These are phyloP conservation scores for Dactylellina leptospora DNA, from an alignment of 2,329 filamentous ascomycete species.

Conservation along the genomic window DNA sequence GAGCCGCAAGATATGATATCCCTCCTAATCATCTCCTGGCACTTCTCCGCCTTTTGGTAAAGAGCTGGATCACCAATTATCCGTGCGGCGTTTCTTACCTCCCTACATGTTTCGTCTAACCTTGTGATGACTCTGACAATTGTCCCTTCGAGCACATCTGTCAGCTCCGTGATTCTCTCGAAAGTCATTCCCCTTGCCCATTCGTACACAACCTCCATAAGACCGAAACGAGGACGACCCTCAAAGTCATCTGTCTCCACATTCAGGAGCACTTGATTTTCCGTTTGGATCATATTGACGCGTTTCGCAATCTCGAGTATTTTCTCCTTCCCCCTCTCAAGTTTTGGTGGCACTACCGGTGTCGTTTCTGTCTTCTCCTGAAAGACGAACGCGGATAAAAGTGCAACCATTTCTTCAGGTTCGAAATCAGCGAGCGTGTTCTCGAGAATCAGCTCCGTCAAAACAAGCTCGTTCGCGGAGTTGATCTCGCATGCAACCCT, in stretches of 20 bases:
- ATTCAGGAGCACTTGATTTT: conserved; percentile 90
- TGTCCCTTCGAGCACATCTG: conserved; percentile 94
- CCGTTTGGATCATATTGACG: conserved; percentile 86
- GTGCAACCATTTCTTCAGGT: conserved; percentile 92
- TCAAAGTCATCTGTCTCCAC: conserved; percentile 91
- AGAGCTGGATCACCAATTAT: conserved; percentile 93
- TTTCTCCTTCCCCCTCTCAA: conserved; percentile 82
- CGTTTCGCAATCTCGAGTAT: conserved; percentile 92
- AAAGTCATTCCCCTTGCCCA: conserved; percentile 99
- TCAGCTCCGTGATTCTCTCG: conserved; percentile 94
- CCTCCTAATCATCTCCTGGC: conserved; percentile 96
- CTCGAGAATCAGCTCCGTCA: conserved; percentile 94
- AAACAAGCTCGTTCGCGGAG: conserved; percentile 92
- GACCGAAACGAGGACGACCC: conserved; percentile 83
- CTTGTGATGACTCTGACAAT: conserved; percentile 95
- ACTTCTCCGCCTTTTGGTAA: conserved; percentile 95
- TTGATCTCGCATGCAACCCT: conserved; percentile 99
- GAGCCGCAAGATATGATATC: conserved; percentile 64
- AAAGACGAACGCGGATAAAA: conserved; percentile 95
- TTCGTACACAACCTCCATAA: conserved; percentile 98
- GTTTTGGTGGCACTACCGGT: conserved; percentile 80
- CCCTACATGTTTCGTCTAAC: conserved; percentile 92
- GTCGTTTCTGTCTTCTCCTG: conserved; percentile 90
- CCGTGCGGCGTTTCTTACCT: conserved; percentile 95
- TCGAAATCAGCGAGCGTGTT: conserved; percentile 96